Evolutionary conservation across 148 eudicot genomes (phyloP), one percentile per base, ranked within the genome.

Genomic region (Arctostaphylos glauca): DNA sequence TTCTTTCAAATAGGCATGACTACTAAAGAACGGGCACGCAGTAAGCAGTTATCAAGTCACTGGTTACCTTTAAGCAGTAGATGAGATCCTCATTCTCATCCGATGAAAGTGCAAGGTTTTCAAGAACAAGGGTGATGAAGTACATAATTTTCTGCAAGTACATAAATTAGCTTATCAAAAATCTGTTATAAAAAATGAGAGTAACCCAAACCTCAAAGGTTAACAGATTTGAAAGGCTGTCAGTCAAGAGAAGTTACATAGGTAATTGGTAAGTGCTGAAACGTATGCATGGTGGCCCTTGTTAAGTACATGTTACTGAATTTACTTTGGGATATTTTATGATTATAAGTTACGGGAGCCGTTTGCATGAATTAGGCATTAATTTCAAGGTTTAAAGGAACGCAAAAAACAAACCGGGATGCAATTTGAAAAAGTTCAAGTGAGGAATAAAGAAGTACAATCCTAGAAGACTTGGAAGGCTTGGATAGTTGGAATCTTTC

Each of bases 21-120:
- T 38, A 31, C 21, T 16, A 74, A 50, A 74, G 55, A 50, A 79
- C 47, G 41, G 14, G 79, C 50, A 78, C 19, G 58, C 0, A 3
- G 59, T 7, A 13, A 46, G 47, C 53, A 25, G 7, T 49, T 68
- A 72, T 44, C 25, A 59, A 80, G 41, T 38, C 43, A 76, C 14
- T 38, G 38, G 62, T 84, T 90, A 96, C 99, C 99, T 93, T 96
- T 67, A 93, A 85, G 89, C 99, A 96, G 85, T 91, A 94, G 86
- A 96, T 79, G 80, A 96, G 92, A 89, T 94, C 99, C 87, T 93
- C 97, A 85, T 96, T 96, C 62, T 93, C 91, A 86, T 90, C 91
- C 14, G 93, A 90, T 74, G 99, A 93, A 70, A 96, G 91, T 31
- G 94, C 94, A 75, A 94, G 98, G 86, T 96, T 96, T 90, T 96